phyloP scores from a whole-genome alignment of 805 yeast species.

The Saccharomyces mikatae region DNA sequence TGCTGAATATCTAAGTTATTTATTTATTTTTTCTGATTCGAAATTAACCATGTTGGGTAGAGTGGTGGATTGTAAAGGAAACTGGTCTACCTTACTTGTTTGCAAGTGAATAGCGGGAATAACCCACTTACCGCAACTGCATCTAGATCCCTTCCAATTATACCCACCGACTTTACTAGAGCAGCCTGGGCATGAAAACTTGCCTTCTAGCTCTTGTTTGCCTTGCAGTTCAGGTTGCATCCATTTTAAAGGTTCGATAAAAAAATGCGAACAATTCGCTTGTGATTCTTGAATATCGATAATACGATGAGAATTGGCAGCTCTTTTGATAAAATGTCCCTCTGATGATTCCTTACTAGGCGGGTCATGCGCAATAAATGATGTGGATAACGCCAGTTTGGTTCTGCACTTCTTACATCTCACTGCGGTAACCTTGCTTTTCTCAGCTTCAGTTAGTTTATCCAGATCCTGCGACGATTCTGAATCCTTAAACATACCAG shows the following conservation, averaged over 20 bases:
- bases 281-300: constrained; percentile 52
- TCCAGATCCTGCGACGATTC: constrained; percentile 22
- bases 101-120: constrained; percentile 83
- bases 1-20: not conserved
- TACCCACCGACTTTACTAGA: constrained; percentile 80
- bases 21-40: constrained; percentile 2
- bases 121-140: constrained; percentile 95
- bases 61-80: constrained; percentile 21
- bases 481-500: constrained; percentile 27
- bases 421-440: constrained; percentile 32
- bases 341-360: constrained; percentile 62
- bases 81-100: constrained; percentile 70
- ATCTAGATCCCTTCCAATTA: constrained; percentile 88
- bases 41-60: constrained; percentile 23
- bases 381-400: constrained; percentile 52
- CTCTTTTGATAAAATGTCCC: constrained; percentile 55
- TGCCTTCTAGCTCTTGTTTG: constrained; percentile 76
- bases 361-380: constrained; percentile 56
- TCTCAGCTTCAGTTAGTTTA: constrained; percentile 23
- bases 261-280: constrained; percentile 68
- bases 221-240: constrained; percentile 70
- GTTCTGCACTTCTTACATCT: constrained; percentile 82
- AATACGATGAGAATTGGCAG: constrained; percentile 53
- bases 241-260: constrained; percentile 86
- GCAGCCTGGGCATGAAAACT: constrained; percentile 79